These are phyloP conservation scores for Xylaria acuta DNA, from an alignment of 495 filamentous ascomycete genomes.

Conservation along the genomic window DNA sequence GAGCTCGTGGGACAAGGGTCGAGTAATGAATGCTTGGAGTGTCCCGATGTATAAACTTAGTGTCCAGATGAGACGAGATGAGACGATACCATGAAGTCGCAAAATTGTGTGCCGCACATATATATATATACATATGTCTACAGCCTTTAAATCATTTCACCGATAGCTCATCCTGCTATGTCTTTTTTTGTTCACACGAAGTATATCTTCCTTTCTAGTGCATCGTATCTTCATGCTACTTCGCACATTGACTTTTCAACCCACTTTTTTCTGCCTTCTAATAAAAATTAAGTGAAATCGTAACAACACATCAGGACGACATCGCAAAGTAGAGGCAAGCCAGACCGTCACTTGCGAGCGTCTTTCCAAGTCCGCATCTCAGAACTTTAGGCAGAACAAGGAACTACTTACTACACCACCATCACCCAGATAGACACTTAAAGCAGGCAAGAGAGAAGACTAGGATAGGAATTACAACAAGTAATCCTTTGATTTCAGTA, in stretches of 20 bases:
- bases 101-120: background rate
- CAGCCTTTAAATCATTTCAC: background rate
- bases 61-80: background rate
- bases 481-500: background rate
- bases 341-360: background rate
- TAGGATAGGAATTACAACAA: background rate
- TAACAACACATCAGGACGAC: background rate
- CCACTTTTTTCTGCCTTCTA: background rate
- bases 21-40: background rate
- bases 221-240: background rate
- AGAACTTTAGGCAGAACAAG: background rate
- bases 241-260: background rate
- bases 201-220: background rate
- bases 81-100: constrained; percentile 12
- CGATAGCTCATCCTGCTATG: background rate
- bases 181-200: too few species aligned
- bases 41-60: background rate
- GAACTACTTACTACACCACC: background rate
- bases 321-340: background rate
- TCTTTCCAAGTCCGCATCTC: background rate
- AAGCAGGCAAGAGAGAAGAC: background rate
- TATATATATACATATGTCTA: background rate
- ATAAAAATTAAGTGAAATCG: background rate
- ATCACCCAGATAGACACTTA: background rate
- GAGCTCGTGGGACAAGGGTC: background rate